A percentile compares a stretch with the other conserved stretches of the same genome.
Evolutionary conservation across 495 filamentous ascomycete genomes (phyloP).

Genomic region (Trichocladium antarcticum): DNA sequence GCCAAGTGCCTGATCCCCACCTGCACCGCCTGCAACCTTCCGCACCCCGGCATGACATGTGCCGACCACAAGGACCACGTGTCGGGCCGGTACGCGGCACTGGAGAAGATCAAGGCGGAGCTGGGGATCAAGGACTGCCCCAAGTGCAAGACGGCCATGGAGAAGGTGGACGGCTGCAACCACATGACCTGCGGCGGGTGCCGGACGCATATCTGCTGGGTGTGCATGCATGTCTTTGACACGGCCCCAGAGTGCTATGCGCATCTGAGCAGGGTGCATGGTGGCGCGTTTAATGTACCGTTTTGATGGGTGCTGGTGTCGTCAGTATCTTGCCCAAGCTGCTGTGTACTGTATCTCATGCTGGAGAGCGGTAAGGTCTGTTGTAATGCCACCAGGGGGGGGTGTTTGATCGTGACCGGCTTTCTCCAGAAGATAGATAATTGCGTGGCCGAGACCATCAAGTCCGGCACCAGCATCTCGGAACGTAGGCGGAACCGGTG

Average conservation of each 20-base stretch:
- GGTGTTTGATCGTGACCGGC: too few relatives aligned
- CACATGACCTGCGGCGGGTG: slow-evolving; percentile 21
- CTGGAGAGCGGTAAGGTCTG: too few relatives aligned
- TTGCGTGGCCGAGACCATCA: too few relatives aligned
- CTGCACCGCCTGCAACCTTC: slow-evolving; percentile 31
- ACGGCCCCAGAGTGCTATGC: slow-evolving; percentile 3
- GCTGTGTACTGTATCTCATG: too few relatives aligned
- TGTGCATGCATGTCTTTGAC: slow-evolving; percentile 16
- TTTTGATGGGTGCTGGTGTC: too few relatives aligned
- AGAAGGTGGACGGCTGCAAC: slow-evolving; percentile 22
- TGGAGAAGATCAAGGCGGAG: slow-evolving; percentile 20
- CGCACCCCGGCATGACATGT: slow-evolving; percentile 31
- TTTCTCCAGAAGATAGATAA: too few relatives aligned
- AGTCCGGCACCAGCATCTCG: too few relatives aligned
- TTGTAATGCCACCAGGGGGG: too few relatives aligned
- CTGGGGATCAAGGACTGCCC: slow-evolving; percentile 23
- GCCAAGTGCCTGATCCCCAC: slow-evolving; percentile 25
- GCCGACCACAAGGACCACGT: slow-evolving; percentile 22
- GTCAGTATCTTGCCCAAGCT: neutral
- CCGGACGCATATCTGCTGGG: slow-evolving; percentile 22
- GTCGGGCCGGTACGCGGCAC: slow-evolving; percentile 21
- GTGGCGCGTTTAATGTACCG: neutral
- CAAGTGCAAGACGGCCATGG: slow-evolving; percentile 14
- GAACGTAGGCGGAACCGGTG: too few relatives aligned
- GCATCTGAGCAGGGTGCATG: slow-evolving; percentile 9